A percentile compares a stretch with the other conserved stretches of the same genome.
Conservation (phyloP, 805 yeast genomes). For the Candida endomychidarum region DNA sequence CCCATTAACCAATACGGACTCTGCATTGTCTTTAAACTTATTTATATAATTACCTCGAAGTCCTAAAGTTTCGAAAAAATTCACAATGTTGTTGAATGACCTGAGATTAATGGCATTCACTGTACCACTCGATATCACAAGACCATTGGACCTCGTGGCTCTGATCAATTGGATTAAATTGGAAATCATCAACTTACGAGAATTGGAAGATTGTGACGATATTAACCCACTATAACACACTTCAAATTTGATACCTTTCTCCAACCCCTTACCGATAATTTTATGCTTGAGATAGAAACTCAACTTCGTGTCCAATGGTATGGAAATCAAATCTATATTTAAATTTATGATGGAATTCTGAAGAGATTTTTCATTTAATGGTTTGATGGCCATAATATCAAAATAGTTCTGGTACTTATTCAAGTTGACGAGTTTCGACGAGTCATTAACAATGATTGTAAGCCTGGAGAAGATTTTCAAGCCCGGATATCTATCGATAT, state of each 20-base stretch:
- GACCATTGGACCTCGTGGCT: conserved; percentile 77
- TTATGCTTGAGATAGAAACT: conserved; percentile 83
- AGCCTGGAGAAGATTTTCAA: conserved; percentile 59
- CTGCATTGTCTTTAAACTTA: conserved; percentile 59
- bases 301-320: conserved; percentile 61
- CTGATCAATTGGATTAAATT: conserved; percentile 75
- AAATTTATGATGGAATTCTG: conserved; percentile 70
- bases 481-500: conserved; percentile 29
- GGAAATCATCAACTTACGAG: conserved; percentile 62
- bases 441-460: conserved; percentile 75
- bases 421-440: conserved; percentile 68
- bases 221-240: conserved; percentile 63
- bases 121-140: conserved; percentile 80
- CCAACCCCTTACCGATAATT: conserved; percentile 77
- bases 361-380: conserved; percentile 75
- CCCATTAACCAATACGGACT: conserved; percentile 68
- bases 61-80: conserved; percentile 67
- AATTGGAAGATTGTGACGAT: conserved; percentile 26
- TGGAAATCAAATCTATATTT: conserved; percentile 79
- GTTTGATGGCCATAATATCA: conserved; percentile 82
- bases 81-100: conserved; percentile 65
- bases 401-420: conserved; percentile 50
- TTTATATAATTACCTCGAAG: conserved; percentile 62
- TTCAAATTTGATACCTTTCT: conserved; percentile 81
- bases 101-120: conserved; percentile 55